A percentile compares a stretch with the other conserved stretches of the same genome.
These are phyloP conservation scores for Microdochium bolleyi DNA, from an alignment of 2,329 filamentous ascomycete species.

Conservation along the genomic window DNA sequence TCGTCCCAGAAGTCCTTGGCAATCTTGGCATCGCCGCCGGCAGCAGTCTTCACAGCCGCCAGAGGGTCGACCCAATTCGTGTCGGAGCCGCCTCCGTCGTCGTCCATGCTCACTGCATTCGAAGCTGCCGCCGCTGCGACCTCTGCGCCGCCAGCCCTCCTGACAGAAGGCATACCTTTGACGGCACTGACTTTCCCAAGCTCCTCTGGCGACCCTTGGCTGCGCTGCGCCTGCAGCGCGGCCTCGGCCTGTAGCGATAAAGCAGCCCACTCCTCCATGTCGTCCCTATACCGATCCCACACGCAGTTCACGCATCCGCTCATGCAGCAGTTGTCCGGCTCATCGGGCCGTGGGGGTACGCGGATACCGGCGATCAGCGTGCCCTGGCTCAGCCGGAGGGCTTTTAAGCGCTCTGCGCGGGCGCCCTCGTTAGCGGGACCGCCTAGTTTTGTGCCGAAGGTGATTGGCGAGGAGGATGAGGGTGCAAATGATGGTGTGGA, in stretches of 20 bases:
- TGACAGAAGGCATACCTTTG: conserved; percentile 6
- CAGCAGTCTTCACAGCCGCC: conserved; percentile 17
- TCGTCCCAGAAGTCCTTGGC: conserved; percentile 50
- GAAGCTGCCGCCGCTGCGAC: conserved; percentile 19
- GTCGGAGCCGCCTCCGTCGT: conserved; percentile 71
- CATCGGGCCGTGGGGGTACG: conserved; percentile 75
- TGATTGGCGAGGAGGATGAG: conserved; percentile 44
- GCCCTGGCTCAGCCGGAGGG: conserved; percentile 45
- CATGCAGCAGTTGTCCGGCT: conserved; percentile 99
- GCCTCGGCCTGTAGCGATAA: conserved; percentile 55
- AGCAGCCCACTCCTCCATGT: conserved; percentile 80
- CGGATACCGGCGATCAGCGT: conserved; percentile 67
- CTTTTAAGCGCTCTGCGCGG: conserved; percentile 50
- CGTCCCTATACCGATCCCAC: conserved; percentile 86
- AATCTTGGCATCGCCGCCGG: conserved; percentile 27
- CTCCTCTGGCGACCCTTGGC: conserved; percentile 5
- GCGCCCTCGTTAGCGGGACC: conserved; percentile 52
- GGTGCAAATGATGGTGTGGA: conserved; percentile 20
- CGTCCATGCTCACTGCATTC: conserved; percentile 58
- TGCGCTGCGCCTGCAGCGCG: conserved; percentile 33
- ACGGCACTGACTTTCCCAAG: conserved; percentile 4
- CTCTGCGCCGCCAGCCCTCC: conserved; percentile 20
- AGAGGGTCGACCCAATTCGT: conserved; percentile 45
- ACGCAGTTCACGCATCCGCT: conserved; percentile 97
- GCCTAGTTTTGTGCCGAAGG: conserved; percentile 75